Conservation (phyloP, 768 basidiomycete species). For the Lyophyllum semitale region DNA sequence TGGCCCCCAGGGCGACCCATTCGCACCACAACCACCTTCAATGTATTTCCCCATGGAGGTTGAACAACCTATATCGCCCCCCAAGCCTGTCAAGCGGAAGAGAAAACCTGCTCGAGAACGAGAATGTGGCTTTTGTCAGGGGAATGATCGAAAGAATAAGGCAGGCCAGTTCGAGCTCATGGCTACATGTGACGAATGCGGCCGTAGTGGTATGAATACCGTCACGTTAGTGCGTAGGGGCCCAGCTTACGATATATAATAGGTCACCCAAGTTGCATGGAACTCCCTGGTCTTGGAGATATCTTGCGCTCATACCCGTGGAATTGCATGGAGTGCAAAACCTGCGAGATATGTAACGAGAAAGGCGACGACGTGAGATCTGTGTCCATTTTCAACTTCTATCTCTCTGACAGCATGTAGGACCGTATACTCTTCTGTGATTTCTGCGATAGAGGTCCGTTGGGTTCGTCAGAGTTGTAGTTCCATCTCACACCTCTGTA, state of each 20-base stretch:
- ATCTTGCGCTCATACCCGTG: constrained; percentile 75
- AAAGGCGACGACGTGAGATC: constrained; percentile 87
- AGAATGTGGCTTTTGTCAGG: constrained; percentile 80
- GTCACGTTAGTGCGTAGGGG: constrained; percentile 4
- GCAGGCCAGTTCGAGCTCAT: constrained; percentile 60
- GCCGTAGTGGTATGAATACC: constrained; percentile 67
- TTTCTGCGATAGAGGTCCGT: constrained; percentile 84
- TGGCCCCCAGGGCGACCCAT: constrained; percentile 82
- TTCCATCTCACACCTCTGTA: constrained; percentile 2
- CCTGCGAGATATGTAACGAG: constrained; percentile 80
- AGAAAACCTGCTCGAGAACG: constrained; percentile 53
- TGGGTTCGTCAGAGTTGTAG: constrained; percentile 4
- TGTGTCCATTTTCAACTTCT: not conserved
- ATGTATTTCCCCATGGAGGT: constrained; percentile 53
- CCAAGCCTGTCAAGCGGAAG: constrained; percentile 50
- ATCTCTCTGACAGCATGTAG: constrained; percentile 39
- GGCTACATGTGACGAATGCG: constrained; percentile 82
- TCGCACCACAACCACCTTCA: constrained; percentile 63
- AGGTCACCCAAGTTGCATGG: constrained; percentile 91
- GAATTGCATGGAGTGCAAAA: constrained; percentile 92
- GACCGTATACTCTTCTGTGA: constrained; percentile 89
- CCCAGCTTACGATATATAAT: constrained; percentile 4
- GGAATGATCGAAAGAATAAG: constrained; percentile 62
- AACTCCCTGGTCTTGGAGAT: constrained; percentile 57
- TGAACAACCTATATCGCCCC: constrained; percentile 39